phyloP scores from a whole-genome alignment of 257 asterid species.

The Nicotiana paniculata region DNA sequence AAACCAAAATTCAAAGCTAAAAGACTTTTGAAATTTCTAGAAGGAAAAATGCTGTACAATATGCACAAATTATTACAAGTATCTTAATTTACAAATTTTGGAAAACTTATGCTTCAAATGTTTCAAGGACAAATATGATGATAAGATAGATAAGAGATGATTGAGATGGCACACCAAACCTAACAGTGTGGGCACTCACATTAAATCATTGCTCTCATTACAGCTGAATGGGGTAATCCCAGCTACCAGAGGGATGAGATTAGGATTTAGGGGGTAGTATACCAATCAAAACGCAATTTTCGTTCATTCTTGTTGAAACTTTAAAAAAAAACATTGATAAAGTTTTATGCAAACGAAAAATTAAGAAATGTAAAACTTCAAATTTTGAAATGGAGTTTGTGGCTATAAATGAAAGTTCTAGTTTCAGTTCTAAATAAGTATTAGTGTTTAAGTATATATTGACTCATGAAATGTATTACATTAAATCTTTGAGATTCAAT shows the following conservation, averaged over 20 bases:
- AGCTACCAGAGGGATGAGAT: neutral
- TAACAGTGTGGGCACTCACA: constrained; percentile 26
- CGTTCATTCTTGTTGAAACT: neutral
- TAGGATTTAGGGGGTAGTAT: neutral
- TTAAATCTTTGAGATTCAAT: neutral
- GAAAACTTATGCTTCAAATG: neutral
- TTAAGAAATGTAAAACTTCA: neutral
- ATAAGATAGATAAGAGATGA: constrained; percentile 11
- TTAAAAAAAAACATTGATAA: neutral
- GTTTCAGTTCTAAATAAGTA: neutral
- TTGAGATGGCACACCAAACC: constrained; percentile 23
- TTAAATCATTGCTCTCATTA: constrained; percentile 18
- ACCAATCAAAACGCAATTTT: neutral
- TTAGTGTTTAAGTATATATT: neutral
- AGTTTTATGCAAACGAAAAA: neutral
- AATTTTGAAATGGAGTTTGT: neutral
- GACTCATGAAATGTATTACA: neutral
- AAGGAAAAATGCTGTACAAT: neutral
- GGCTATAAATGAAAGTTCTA: neutral
- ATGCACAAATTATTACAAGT: neutral
- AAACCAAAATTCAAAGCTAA: neutral
- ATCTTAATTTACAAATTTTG: neutral
- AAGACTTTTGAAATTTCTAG: neutral
- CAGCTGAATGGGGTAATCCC: neutral
- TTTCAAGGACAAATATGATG: constrained; percentile 7